Evolutionary conservation across 2,329 filamentous ascomycete genomes (phyloP).

Genomic region (Colletotrichum godetiae): DNA sequence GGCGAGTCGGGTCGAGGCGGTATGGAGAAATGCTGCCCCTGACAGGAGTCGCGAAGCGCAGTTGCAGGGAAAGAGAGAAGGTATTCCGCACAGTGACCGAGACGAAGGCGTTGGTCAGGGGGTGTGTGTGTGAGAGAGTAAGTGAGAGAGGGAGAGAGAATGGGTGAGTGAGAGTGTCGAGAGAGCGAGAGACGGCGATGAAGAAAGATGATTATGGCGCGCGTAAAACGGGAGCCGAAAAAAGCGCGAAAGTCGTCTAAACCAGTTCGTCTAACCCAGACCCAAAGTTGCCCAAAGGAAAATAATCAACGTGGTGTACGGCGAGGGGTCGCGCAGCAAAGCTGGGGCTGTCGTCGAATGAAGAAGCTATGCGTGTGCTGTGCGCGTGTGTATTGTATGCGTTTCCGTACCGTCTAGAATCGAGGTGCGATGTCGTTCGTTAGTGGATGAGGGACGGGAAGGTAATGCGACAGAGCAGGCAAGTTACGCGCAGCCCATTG

Average conservation of each 20-base stretch:
- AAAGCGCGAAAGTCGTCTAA: constrained; percentile 46
- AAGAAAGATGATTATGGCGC: constrained; percentile 34
- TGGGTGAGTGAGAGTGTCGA: not conserved
- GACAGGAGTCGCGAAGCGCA: constrained; percentile 1
- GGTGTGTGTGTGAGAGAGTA: not conserved
- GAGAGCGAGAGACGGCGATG: constrained; percentile 9
- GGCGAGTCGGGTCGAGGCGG: not conserved
- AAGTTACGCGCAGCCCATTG: constrained; percentile 50
- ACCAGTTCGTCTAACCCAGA: constrained; percentile 53
- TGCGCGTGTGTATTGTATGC: constrained; percentile 23
- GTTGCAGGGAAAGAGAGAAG: not conserved
- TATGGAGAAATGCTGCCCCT: constrained; percentile 1
- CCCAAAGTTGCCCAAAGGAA: constrained; percentile 41
- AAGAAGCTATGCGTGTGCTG: constrained; percentile 7
- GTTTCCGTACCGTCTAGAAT: constrained; percentile 20
- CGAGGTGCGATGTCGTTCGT: constrained; percentile 33
- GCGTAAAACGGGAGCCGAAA: constrained; percentile 31
- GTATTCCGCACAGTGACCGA: not conserved
- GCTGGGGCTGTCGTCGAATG: constrained; percentile 12
- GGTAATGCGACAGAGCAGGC: constrained; percentile 37
- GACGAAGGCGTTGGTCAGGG: constrained; percentile 1
- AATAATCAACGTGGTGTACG: constrained; percentile 38
- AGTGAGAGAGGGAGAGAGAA: not conserved
- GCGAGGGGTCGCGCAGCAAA: constrained; percentile 28
- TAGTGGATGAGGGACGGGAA: constrained; percentile 37